A percentile compares a stretch with the other conserved stretches of the same genome.
Evolutionary conservation across 1,284 basidiomycete species (phyloP).

Genomic region (Ganoderma sinense): DNA sequence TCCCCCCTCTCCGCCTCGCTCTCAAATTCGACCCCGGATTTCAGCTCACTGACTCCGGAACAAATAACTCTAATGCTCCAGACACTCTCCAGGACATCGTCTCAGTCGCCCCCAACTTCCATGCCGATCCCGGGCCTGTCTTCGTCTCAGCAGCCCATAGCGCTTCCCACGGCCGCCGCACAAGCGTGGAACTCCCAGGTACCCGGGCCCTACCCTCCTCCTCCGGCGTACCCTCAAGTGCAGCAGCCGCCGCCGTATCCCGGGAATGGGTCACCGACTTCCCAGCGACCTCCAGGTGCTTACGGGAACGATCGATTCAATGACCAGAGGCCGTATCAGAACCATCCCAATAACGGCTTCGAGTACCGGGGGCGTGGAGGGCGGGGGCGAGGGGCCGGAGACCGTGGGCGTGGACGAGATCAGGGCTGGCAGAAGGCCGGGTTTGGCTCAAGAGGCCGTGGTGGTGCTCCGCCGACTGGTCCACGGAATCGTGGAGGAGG

Average conservation of each 20-base stretch:
- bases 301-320: constrained; percentile 2
- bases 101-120: constrained; percentile 11
- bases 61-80: constrained; percentile 66
- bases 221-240: constrained; percentile 11
- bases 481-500: constrained; percentile 26
- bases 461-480: constrained; percentile 26
- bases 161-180: constrained; percentile 23
- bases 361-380: constrained; percentile 42
- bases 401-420: constrained; percentile 52
- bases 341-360: background rate
- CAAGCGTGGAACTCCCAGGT: constrained; percentile 24
- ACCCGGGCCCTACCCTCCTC: constrained; percentile 15
- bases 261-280: constrained; percentile 6
- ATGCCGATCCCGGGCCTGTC: constrained; percentile 15
- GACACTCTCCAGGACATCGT: constrained; percentile 42
- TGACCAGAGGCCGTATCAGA: background rate
- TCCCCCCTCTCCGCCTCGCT: constrained; percentile 9
- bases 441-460: constrained; percentile 32
- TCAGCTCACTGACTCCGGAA: constrained; percentile 66
- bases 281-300: background rate
- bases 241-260: constrained; percentile 11
- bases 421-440: constrained; percentile 58
- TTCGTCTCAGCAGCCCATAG: constrained; percentile 19
- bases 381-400: constrained; percentile 27
- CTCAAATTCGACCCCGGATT: constrained; percentile 50